phyloP scores from a whole-genome alignment of 176 grass and related monocot species.

The Rhynchospora pubera region DNA sequence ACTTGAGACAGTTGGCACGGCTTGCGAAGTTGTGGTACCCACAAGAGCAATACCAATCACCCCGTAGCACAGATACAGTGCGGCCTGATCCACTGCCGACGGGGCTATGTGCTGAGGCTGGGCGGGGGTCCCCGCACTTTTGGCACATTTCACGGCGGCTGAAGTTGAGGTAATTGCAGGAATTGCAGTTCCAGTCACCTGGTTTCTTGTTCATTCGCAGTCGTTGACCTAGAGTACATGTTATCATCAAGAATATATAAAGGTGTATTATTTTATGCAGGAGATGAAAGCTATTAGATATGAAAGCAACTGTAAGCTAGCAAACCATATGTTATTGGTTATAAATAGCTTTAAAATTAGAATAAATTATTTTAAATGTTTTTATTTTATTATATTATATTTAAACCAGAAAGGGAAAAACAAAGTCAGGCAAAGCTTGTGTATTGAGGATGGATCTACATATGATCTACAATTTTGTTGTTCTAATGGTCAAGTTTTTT shows the following conservation, averaged over 20 bases:
- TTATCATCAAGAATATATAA: background rate
- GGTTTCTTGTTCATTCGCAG: constrained; percentile 79
- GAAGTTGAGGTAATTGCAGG: constrained; percentile 86
- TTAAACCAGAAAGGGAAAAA: background rate
- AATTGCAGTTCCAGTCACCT: constrained; percentile 90
- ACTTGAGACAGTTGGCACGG: constrained; percentile 81
- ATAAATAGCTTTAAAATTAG: background rate
- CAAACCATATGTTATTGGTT: no score
- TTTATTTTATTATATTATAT: background rate
- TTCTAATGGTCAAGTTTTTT: no score
- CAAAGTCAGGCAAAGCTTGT: background rate
- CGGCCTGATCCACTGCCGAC: constrained; percentile 5
- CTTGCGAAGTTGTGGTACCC: constrained; percentile 93
- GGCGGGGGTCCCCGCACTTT: constrained; percentile 49
- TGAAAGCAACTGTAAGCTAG: background rate
- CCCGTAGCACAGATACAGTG: constrained; percentile 39
- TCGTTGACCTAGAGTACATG: background rate
- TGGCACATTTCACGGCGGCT: constrained; percentile 84
- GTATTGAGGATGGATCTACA: background rate
- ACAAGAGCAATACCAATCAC: constrained; percentile 96
- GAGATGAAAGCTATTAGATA: background rate
- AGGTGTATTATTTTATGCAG: background rate
- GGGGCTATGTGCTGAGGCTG: constrained; percentile 20
- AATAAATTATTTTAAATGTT: background rate
- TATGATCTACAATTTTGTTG: background rate